These are phyloP conservation scores for Sarocladiaceae sp. DNA, from an alignment of 2,329 filamentous ascomycete species.

Conservation along the genomic window DNA sequence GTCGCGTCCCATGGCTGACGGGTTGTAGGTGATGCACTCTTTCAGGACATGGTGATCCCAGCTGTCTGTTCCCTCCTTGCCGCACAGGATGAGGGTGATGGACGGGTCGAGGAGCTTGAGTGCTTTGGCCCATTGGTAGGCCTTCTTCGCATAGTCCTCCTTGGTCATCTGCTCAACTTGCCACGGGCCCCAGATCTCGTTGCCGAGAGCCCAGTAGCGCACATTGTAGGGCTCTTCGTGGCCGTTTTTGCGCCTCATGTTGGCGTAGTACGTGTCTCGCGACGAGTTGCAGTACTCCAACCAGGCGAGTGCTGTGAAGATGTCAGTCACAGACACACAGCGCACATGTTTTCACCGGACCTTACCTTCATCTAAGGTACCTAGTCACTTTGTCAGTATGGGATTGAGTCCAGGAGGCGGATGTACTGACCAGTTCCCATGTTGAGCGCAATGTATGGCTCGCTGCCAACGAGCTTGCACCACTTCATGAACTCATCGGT, in stretches of 20 bases:
- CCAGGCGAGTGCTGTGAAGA: slow-evolving; percentile 53
- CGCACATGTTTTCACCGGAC: no score
- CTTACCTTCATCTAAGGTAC: slow-evolving; percentile 34
- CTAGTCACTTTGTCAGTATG: slow-evolving; percentile 10
- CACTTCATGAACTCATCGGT: slow-evolving; percentile 84
- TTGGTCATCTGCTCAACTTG: slow-evolving; percentile 64
- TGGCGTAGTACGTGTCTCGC: slow-evolving; percentile 75
- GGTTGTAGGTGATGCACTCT: slow-evolving; percentile 48
- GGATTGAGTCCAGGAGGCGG: slow-evolving; percentile 6
- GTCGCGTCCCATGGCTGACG: slow-evolving; percentile 25
- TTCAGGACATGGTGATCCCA: slow-evolving; percentile 73
- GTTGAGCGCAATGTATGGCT: slow-evolving; percentile 76
- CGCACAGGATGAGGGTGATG: slow-evolving; percentile 67
- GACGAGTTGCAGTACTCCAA: slow-evolving; percentile 80
- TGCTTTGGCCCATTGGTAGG: slow-evolving; percentile 66
- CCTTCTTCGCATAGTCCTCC: slow-evolving; percentile 62
- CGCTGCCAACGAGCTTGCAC: slow-evolving; percentile 65
- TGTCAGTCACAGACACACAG: background rate
- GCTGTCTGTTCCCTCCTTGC: slow-evolving; percentile 58
- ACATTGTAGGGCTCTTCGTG: slow-evolving; percentile 66
- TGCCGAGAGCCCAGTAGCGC: slow-evolving; percentile 74
- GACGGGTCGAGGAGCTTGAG: slow-evolving; percentile 65
- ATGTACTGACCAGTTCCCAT: slow-evolving; percentile 61
- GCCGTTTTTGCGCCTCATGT: slow-evolving; percentile 69
- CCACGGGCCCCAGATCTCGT: slow-evolving; percentile 63